These are phyloP conservation scores for Cryphonectria parasitica DNA, from an alignment of 2,329 filamentous ascomycete species.

Conservation along the genomic window DNA sequence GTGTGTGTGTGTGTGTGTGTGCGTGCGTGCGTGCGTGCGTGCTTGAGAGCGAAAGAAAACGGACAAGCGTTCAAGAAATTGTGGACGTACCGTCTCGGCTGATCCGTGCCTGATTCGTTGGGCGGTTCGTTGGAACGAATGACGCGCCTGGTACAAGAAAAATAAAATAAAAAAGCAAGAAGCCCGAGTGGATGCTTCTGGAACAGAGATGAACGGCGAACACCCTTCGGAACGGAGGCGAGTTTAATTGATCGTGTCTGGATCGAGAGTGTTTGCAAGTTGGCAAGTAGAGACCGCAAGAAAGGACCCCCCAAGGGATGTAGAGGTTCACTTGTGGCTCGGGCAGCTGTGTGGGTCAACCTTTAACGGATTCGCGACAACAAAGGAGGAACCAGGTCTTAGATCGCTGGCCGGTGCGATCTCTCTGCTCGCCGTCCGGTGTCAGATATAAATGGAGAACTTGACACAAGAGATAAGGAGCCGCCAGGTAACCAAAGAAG, in stretches of 20 bases:
- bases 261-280: background rate
- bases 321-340: background rate
- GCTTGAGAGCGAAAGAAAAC: background rate
- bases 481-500: slow-evolving; percentile 4
- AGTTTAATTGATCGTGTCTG: background rate
- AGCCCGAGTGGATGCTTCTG: background rate
- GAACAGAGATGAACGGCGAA: slow-evolving; percentile 2
- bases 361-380: background rate
- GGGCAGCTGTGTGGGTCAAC: slow-evolving; percentile 2
- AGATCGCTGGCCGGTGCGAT: slow-evolving; percentile 10
- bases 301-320: background rate
- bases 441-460: slow-evolving; percentile 17
- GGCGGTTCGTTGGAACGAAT: slow-evolving; percentile 11
- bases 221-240: background rate
- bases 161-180: background rate
- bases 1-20: background rate
- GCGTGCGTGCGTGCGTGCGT: background rate
- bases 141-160: background rate
- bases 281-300: background rate
- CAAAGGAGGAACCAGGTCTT: slow-evolving; percentile 7
- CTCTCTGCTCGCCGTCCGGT: slow-evolving; percentile 5
- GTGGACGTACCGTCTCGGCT: slow-evolving; percentile 25
- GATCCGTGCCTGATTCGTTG: slow-evolving; percentile 14
- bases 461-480: slow-evolving; percentile 21
- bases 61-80: background rate